Percentiles rank a stretch among this genome's conserved stretches.
These are phyloP conservation scores for Daldinia sp. DNA, from an alignment of 2,329 filamentous ascomycete genomes.

Conservation along the genomic window DNA sequence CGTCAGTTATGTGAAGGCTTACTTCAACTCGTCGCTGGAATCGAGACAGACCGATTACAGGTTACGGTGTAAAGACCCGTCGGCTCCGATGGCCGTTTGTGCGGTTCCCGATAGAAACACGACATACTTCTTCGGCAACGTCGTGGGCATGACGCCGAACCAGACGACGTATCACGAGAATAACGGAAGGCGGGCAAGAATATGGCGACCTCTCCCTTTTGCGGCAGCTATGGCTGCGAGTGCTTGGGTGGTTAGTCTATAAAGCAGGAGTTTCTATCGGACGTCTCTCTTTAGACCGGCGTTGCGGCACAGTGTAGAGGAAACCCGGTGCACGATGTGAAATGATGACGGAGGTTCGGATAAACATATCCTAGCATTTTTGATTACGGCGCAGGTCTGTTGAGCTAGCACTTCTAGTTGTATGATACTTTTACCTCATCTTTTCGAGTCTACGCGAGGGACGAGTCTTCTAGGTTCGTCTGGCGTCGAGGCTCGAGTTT, in stretches of 20 bases:
- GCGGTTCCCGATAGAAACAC: constrained; percentile 57
- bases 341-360: constrained; percentile 8
- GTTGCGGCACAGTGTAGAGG: background rate
- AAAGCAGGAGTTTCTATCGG: background rate
- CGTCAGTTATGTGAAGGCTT: constrained; percentile 77
- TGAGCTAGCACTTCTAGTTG: constrained; percentile 7
- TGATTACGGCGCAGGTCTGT: constrained; percentile 1
- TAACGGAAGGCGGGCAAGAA: background rate
- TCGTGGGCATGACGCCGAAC: constrained; percentile 56
- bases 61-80: constrained; percentile 53
- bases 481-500: background rate
- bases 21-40: constrained; percentile 74
- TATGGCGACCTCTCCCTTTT: constrained; percentile 16
- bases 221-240: constrained; percentile 14
- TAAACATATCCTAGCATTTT: constrained; percentile 4
- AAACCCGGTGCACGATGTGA: no score
- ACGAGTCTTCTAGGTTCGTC: background rate
- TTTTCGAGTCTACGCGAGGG: background rate
- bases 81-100: constrained; percentile 54
- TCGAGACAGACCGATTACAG: constrained; percentile 51
- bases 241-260: constrained; percentile 24
- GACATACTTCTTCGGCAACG: constrained; percentile 59
- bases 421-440: constrained; percentile 19
- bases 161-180: constrained; percentile 53
- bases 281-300: background rate